These are phyloP conservation scores for Volvox carteri DNA, from an alignment of 163 green algal species.

Conservation along the genomic window DNA sequence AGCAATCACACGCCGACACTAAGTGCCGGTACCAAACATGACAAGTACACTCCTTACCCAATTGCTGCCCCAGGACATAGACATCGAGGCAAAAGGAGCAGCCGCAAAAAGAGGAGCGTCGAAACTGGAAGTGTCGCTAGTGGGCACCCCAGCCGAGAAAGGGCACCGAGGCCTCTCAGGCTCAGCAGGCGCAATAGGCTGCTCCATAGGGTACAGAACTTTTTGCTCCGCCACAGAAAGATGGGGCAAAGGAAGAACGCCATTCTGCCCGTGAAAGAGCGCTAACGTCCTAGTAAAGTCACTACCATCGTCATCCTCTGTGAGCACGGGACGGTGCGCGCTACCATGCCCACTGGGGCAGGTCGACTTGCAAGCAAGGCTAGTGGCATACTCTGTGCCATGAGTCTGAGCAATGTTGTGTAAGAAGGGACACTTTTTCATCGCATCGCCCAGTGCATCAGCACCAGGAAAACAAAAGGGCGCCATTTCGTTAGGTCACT, in stretches of 20 bases:
- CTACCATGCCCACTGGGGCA: not conserved
- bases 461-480: not conserved
- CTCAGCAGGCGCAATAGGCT: not conserved
- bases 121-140: not conserved
- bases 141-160: not conserved
- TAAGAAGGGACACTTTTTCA: conserved; percentile 77
- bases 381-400: conserved; percentile 66
- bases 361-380: conserved; percentile 61
- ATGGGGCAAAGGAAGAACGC: conserved; percentile 73
- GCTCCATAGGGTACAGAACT: conserved; percentile 1
- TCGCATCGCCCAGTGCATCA: not conserved
- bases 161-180: not conserved
- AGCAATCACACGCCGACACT: conserved; percentile 4
- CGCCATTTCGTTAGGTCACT: too few relatives aligned
- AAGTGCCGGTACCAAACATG: conserved; percentile 4
- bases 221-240: not conserved
- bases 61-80: conserved; percentile 68
- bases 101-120: not conserved
- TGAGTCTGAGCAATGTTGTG: conserved; percentile 58
- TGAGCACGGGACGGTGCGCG: conserved; percentile 45
- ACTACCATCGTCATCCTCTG: conserved; percentile 58
- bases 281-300: conserved; percentile 66
- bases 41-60: conserved; percentile 58
- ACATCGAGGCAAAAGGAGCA: conserved; percentile 77
- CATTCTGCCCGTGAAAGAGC: conserved; percentile 78